Base-by-base conservation (phyloP, 1,284 basidiomycete genomes). In the Abortiporus biennis region DNA sequence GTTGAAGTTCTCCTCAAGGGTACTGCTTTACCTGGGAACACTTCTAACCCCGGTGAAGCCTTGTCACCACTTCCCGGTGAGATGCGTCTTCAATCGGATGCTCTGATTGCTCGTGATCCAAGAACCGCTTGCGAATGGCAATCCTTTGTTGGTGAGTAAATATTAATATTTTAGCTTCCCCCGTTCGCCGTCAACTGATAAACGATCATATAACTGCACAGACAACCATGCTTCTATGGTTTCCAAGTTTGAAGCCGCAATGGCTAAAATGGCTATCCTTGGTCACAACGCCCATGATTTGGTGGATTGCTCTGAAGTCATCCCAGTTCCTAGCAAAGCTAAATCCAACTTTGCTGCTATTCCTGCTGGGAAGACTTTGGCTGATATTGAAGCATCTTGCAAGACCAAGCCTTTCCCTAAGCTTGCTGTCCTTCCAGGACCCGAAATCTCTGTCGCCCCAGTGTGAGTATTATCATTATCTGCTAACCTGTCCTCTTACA, bases 1-100 rank as follows among this genome's bases (percentile, higher is more conserved):
- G 46, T 68, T 25, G 67, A 69, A 54, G 60, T 62, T n/a, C 23
- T 35, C 11, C 16, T 42, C 3, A 20, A 42, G 20, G 40, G 40
- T 6, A 35, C 40, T 15, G 9, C 15, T 6, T 32, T 20, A 25
- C 29, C 30, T 20, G 40, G 40, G 13, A 36, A 42, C 17, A 20
- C 12, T 4, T 33, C 40, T 5, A 29, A 15, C 6, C 9, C 23
- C 3, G 40, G 19, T 6, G 40, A 42, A 36, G 31, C 3, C 22
- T 25, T 19, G 11, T 42, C 40, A 5, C 40, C 40, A 8, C 17
- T 42, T 9, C 40, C 9, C 5, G 40, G 40, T 13, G 31, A 42
- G 19, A 35, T 42, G 13, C 40, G 40, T 6, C 15, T 42, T 8
- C 40, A 42, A 22, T 35, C 40, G 8, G 40, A 42, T 19, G n/a